A percentile compares a stretch with the other conserved stretches of the same genome.
Evolutionary conservation across 257 asterid genomes (phyloP).

Genomic region (Buddleja alternifolia): DNA sequence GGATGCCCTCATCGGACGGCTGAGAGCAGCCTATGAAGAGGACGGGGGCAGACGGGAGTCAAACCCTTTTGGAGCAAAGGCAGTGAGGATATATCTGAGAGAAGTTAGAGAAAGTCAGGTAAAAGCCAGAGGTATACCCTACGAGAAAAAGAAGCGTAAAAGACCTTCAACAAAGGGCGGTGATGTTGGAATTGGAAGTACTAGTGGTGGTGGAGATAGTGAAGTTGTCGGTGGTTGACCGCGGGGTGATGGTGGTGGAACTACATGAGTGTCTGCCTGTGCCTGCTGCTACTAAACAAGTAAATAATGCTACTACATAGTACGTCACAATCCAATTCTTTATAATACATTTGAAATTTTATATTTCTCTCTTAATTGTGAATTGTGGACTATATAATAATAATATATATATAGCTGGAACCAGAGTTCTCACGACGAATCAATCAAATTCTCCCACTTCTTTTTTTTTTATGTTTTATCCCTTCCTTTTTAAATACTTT

Average conservation of each 20-base stretch:
- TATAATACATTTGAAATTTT: background rate
- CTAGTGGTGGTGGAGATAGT: slow-evolving; percentile 3
- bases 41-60: slow-evolving; percentile 43
- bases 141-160: slow-evolving; percentile 51
- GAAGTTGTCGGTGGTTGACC: slow-evolving; percentile 30
- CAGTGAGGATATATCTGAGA: slow-evolving; percentile 50
- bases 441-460: too few species aligned
- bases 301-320: slow-evolving; percentile 10
- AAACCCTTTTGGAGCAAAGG: slow-evolving; percentile 51
- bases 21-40: slow-evolving; percentile 56
- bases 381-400: slow-evolving; percentile 1
- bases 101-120: slow-evolving; percentile 49
- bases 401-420: background rate
- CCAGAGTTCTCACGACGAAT: too few species aligned
- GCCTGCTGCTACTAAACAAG: slow-evolving; percentile 11
- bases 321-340: slow-evolving; percentile 16
- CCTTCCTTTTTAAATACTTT: too few species aligned
- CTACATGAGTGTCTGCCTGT: too few species aligned
- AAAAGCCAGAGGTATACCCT: slow-evolving; percentile 48
- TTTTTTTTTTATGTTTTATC: too few species aligned
- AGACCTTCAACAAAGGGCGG: slow-evolving; percentile 13
- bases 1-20: slow-evolving; percentile 53
- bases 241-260: slow-evolving; percentile 17
- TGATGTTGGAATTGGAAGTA: background rate
- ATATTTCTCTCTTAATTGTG: slow-evolving; percentile 9